phyloP scores from a whole-genome alignment of 2,329 filamentous ascomycete genomes.

The Purpureocillium takamizusanense region DNA sequence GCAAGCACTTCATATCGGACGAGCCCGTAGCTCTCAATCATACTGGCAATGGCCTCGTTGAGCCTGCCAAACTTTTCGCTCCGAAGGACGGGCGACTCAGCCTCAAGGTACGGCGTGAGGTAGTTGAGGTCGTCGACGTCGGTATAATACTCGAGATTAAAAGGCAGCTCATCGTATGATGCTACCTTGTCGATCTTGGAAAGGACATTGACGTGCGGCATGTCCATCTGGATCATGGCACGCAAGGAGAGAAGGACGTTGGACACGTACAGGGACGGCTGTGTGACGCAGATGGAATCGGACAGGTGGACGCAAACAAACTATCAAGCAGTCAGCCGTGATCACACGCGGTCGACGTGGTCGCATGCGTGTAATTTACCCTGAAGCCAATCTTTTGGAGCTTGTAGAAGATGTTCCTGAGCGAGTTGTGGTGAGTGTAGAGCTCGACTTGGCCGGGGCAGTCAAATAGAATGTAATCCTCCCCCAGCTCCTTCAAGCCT shows the following conservation, averaged over 20 bases:
- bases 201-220: conserved; percentile 89
- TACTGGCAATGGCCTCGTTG: conserved; percentile 75
- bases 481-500: conserved; percentile 67
- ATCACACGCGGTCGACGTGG: background rate
- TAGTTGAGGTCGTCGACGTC: conserved; percentile 91
- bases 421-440: conserved; percentile 87
- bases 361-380: conserved; percentile 36
- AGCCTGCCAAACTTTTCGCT: conserved; percentile 73
- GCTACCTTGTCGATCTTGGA: conserved; percentile 95
- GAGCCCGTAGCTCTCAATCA: conserved; percentile 84
- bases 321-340: conserved; percentile 40
- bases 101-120: conserved; percentile 69
- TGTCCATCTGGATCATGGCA: conserved; percentile 97
- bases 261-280: conserved; percentile 90
- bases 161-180: conserved; percentile 76
- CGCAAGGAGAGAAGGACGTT: conserved; percentile 87
- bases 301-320: conserved; percentile 88
- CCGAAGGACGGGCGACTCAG: conserved; percentile 62
- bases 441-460: conserved; percentile 96
- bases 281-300: conserved; percentile 86
- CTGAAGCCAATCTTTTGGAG: conserved; percentile 88
- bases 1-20: conserved; percentile 90
- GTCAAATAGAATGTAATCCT: conserved; percentile 92
- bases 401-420: conserved; percentile 85
- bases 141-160: conserved; percentile 95